Percentiles rank a stretch among this genome's conserved stretches.
Conservation (phyloP, 1,284 basidiomycete genomes). For the Ustilago tritici region DNA sequence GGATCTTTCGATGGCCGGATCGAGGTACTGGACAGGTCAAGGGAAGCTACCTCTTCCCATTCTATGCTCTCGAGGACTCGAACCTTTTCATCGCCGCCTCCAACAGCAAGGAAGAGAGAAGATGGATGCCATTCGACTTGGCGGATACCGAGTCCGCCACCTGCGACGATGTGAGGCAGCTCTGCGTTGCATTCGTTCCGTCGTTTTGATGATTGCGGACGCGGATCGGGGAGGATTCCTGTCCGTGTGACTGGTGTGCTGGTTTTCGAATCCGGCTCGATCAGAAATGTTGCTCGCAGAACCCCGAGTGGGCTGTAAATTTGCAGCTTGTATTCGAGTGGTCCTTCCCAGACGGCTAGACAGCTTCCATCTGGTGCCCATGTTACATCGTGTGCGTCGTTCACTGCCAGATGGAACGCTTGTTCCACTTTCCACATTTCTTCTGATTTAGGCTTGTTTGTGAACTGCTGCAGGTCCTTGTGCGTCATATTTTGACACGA, state of each 20-base stretch:
- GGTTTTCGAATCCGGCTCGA: conserved; percentile 41
- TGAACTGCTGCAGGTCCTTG: conserved; percentile 25
- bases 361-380: conserved; percentile 84
- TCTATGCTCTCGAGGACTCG: conserved; percentile 45
- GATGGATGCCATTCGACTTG: conserved; percentile 66
- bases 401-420: conserved; percentile 85
- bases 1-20: conserved; percentile 21
- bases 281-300: conserved; percentile 77
- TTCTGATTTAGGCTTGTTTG: conserved; percentile 30
- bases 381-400: conserved; percentile 79
- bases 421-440: conserved; percentile 66
- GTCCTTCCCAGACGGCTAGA: conserved; percentile 84
- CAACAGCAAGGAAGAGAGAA: conserved; percentile 67
- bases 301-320: conserved; percentile 81
- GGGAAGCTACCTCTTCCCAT: conserved; percentile 33
- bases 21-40: conserved; percentile 32
- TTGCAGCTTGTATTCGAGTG: conserved; percentile 80
- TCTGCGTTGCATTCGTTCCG: conserved; percentile 18
- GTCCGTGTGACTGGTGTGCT: conserved; percentile 27
- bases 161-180: conserved; percentile 29
- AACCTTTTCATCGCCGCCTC: conserved; percentile 68
- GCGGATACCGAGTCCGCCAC: conserved; percentile 66
- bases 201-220: conserved; percentile 18
- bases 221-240: conserved; percentile 23
- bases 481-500: conserved; percentile 24